phyloP scores from a whole-genome alignment of 352 stramenopile genomes.

The Phytopythium boreale region DNA sequence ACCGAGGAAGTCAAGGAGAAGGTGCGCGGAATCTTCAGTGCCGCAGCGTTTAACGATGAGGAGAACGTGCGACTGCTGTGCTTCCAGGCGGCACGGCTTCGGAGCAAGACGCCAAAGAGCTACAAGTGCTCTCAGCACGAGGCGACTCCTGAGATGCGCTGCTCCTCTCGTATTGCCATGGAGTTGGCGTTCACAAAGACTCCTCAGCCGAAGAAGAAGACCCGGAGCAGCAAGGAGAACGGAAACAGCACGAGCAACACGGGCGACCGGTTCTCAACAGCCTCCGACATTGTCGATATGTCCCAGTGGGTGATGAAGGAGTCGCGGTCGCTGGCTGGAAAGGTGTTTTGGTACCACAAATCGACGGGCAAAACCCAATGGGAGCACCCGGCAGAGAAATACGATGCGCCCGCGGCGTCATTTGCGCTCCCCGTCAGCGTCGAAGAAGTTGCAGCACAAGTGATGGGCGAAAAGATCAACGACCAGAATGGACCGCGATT shows the following conservation, averaged over 20 bases:
- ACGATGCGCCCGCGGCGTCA: conserved; percentile 49
- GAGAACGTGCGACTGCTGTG: conserved; percentile 57
- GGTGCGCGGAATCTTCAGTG: conserved; percentile 36
- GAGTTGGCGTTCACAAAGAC: conserved; percentile 49
- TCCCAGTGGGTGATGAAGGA: conserved; percentile 78
- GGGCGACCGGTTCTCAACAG: conserved; percentile 26
- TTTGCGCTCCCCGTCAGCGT: conserved; percentile 70
- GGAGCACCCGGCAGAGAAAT: conserved; percentile 68
- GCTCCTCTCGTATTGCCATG: conserved; percentile 49
- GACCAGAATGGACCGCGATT: conserved; percentile 41
- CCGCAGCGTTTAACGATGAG: conserved; percentile 27
- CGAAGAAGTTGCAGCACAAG: conserved; percentile 59
- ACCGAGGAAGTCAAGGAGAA: conserved; percentile 36
- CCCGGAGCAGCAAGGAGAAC: not conserved
- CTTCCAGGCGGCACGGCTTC: conserved; percentile 54
- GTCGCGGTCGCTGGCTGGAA: conserved; percentile 64
- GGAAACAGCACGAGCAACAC: conserved; percentile 15
- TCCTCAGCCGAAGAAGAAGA: conserved; percentile 14
- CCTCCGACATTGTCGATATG: conserved; percentile 60
- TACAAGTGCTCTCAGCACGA: conserved; percentile 62
- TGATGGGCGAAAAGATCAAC: conserved; percentile 57
- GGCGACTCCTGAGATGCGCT: conserved; percentile 26
- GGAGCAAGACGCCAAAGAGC: conserved; percentile 54
- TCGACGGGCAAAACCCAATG: conserved; percentile 75
- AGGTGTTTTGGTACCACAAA: conserved; percentile 79